Base-by-base conservation (phyloP, 208 protist species). In the Crithidia brevicula region DNA sequence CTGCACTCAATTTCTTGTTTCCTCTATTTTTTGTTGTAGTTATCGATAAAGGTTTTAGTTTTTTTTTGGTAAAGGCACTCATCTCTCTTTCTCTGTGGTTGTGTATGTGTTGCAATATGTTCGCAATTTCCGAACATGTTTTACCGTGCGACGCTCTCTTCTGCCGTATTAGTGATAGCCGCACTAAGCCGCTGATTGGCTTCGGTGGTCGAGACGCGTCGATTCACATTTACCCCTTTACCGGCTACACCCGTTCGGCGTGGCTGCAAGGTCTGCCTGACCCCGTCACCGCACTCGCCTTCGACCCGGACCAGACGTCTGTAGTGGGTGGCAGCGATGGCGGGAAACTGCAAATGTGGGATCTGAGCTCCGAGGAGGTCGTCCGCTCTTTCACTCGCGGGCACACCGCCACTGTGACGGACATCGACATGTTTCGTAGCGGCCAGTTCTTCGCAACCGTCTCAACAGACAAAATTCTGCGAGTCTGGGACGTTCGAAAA, bases 401-500 rank as follows among this genome's bases (percentile, higher is more conserved):
- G 4, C 90, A 96, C 67, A 77, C 58, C 33, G 78, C 79, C 11
- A 84, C 83, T 18, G 78, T 96, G 47, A 96, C 90, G 20, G 79
- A 60, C 33, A 62, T 85, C 47, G 83, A 91, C 36, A 67, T 85
- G 34, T 85, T 92, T 71, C 74, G 64, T 36, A 85, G 63, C 50
- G 86, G 85, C 13, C 70, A 89, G 23, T 89, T 89, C 62, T 77
- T 93, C 16, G 78, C 82, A 27, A 91, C 82, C 38, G 87, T 83
- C 27, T 93, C 90, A 4, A 82, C 77, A 1, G 87, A 96, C 63
- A 86, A 67, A n/a, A 67, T 79, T 65, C 67, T 96, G 54, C 90
- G 87, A 51, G 85, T 96, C 27, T 96, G 90, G 90, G 90, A 96
- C 59, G 69, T 77, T n/a, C 83, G 90, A n/a, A 96, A 90, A 62